Evolutionary conservation across 495 filamentous ascomycete genomes (phyloP).

Genomic region (Penicillium steckii): DNA sequence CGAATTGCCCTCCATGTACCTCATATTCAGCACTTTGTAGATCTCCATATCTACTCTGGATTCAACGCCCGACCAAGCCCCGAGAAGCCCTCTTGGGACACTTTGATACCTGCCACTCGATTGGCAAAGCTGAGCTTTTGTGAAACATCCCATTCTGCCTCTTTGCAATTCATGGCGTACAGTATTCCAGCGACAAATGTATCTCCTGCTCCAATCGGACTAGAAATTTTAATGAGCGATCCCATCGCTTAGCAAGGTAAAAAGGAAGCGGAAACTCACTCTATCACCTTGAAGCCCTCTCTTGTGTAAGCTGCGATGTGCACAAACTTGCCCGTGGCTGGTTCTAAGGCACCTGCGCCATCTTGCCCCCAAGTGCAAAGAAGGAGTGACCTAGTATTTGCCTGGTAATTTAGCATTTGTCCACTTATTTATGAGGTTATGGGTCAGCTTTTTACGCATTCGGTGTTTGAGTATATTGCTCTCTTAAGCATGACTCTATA

Average conservation of each 20-base stretch:
- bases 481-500: conserved; percentile 48
- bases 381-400: conserved; percentile 46
- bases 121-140: conserved; percentile 61
- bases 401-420: background rate
- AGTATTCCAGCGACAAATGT: conserved; percentile 74
- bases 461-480: conserved; percentile 39
- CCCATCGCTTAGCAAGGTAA: background rate
- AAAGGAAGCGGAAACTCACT: conserved; percentile 53
- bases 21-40: too few relatives aligned
- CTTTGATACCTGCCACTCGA: conserved; percentile 65
- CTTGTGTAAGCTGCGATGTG: conserved; percentile 46
- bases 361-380: conserved; percentile 68
- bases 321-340: conserved; percentile 31
- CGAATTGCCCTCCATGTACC: too few relatives aligned
- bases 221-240: conserved; percentile 27
- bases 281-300: conserved; percentile 48
- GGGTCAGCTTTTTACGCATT: conserved; percentile 36
- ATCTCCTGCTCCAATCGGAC: conserved; percentile 70
- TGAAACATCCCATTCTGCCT: conserved; percentile 48
- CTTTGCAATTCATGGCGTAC: conserved; percentile 55
- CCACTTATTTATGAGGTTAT: background rate
- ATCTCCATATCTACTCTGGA: background rate
- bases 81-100: conserved; percentile 63
- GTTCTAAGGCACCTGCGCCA: conserved; percentile 54
- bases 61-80: conserved; percentile 39